Conservation (phyloP, 2,329 filamentous ascomycete species). For the Fusarium nelsonii region DNA sequence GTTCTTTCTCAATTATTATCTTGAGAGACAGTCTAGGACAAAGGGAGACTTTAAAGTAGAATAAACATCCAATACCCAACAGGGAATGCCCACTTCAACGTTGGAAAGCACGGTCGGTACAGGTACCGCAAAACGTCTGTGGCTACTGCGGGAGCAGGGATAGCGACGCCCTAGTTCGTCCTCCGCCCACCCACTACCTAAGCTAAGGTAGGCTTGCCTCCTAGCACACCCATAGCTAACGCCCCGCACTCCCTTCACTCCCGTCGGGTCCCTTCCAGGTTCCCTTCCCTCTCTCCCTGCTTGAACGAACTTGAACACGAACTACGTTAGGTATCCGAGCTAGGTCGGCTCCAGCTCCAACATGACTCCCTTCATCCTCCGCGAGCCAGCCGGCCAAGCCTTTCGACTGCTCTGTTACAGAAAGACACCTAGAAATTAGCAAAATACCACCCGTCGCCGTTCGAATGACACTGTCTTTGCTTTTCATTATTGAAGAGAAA, state of each 20-base stretch:
- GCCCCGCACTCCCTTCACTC: conserved; percentile 22
- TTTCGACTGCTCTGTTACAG: not conserved
- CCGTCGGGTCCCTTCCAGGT: not conserved
- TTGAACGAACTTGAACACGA: not conserved
- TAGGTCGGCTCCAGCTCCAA: conserved; percentile 3
- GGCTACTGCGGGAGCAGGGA: conserved; percentile 47
- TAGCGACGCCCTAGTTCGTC: conserved; percentile 32
- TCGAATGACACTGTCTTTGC: conserved; percentile 15
- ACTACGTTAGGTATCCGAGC: not conserved
- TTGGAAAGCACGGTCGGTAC: conserved; percentile 32
- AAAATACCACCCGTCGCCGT: conserved; percentile 7
- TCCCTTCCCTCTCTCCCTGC: conserved; percentile 13
- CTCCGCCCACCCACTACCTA: not conserved
- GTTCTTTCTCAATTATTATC: conserved; percentile 17
- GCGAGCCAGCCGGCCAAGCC: not conserved
- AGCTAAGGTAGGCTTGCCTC: conserved; percentile 9
- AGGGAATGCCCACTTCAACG: conserved; percentile 45
- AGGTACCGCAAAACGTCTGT: conserved; percentile 30
- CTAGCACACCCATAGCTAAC: conserved; percentile 31
- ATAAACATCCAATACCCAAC: conserved; percentile 10
- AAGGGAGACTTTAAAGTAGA: conserved; percentile 46
- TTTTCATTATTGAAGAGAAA: conserved; percentile 25
- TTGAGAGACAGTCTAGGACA: conserved; percentile 31
- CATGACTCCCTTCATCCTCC: conserved; percentile 23
- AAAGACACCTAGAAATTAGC: not conserved